phyloP scores from a whole-genome alignment of 495 filamentous ascomycete species.

The Aspergillus homomorphus region DNA sequence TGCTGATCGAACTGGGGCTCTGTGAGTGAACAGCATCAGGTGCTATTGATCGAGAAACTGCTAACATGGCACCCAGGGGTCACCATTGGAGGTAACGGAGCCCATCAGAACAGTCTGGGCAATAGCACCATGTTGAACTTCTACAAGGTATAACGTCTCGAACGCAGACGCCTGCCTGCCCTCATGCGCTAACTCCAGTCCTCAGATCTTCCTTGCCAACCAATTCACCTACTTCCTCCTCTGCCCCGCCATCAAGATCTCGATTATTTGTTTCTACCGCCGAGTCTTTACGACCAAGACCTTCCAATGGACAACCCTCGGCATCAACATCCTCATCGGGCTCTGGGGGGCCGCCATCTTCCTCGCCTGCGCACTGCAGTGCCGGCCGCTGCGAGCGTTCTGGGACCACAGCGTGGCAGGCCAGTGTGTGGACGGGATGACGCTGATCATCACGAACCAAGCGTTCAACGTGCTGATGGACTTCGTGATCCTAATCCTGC shows the following conservation, averaged over 20 bases:
- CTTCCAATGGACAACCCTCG: slow-evolving; percentile 34
- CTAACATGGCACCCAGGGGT: slow-evolving; percentile 30
- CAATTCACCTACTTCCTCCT: slow-evolving; percentile 45
- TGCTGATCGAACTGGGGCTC: slow-evolving; percentile 36
- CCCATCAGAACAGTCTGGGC: slow-evolving; percentile 24
- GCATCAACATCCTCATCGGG: slow-evolving; percentile 33
- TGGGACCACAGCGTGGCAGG: slow-evolving; percentile 39
- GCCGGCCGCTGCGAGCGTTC: slow-evolving; percentile 37
- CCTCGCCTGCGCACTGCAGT: slow-evolving; percentile 41
- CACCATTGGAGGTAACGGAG: slow-evolving; percentile 36
- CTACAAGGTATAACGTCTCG: slow-evolving; percentile 29
- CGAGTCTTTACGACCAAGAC: slow-evolving; percentile 40
- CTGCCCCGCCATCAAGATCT: slow-evolving; percentile 43
- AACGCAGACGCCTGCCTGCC: background rate
- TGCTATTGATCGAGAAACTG: background rate
- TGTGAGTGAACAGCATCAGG: slow-evolving; percentile 26
- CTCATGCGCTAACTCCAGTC: slow-evolving; percentile 3
- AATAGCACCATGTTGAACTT: slow-evolving; percentile 32
- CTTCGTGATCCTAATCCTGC: slow-evolving; percentile 40
- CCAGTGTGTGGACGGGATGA: slow-evolving; percentile 34
- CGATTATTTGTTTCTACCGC: slow-evolving; percentile 47
- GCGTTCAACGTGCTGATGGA: slow-evolving; percentile 45
- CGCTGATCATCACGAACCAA: slow-evolving; percentile 44
- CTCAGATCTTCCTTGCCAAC: slow-evolving; percentile 44
- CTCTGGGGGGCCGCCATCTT: slow-evolving; percentile 37